Percentiles rank a stretch among this genome's conserved stretches.
Evolutionary conservation across 345 rosid species (phyloP).

Genomic region (Citrus unshiu): DNA sequence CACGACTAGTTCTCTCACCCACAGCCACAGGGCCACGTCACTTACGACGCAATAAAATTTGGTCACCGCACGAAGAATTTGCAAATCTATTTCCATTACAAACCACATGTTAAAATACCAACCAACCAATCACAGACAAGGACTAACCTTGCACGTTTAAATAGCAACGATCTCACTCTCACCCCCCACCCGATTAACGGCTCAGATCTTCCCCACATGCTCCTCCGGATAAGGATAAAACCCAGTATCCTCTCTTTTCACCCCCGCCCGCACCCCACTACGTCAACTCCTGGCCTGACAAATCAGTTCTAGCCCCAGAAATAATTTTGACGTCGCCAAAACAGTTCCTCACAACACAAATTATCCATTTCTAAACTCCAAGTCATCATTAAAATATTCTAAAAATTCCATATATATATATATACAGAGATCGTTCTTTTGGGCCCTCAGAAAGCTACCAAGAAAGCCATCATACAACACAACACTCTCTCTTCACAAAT

Average conservation of each 20-base stretch:
- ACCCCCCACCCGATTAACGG: background rate
- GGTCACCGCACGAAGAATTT: conserved; percentile 1
- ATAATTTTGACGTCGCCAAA: conserved; percentile 20
- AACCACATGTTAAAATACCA: conserved; percentile 20
- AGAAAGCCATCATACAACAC: background rate
- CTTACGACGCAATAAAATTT: background rate
- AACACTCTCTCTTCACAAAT: background rate
- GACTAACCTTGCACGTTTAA: conserved; percentile 19
- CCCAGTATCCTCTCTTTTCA: conserved; percentile 6
- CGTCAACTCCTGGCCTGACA: conserved; percentile 6
- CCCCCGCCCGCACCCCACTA: background rate
- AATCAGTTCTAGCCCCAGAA: conserved; percentile 5
- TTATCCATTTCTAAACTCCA: conserved; percentile 20
- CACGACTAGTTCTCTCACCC: background rate
- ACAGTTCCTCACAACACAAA: conserved; percentile 7
- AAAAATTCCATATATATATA: background rate
- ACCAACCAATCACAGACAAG: conserved; percentile 7
- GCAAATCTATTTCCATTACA: background rate
- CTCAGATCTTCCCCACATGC: conserved; percentile 6
- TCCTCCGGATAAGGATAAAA: conserved; percentile 33
- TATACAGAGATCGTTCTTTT: background rate
- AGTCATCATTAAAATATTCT: conserved; percentile 3
- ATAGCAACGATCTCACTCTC: background rate
- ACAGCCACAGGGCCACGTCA: background rate
- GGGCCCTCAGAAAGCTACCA: conserved; percentile 12